These are phyloP conservation scores for Borovskyia barvae DNA, from an alignment of 208 protist species.

Conservation along the genomic window DNA sequence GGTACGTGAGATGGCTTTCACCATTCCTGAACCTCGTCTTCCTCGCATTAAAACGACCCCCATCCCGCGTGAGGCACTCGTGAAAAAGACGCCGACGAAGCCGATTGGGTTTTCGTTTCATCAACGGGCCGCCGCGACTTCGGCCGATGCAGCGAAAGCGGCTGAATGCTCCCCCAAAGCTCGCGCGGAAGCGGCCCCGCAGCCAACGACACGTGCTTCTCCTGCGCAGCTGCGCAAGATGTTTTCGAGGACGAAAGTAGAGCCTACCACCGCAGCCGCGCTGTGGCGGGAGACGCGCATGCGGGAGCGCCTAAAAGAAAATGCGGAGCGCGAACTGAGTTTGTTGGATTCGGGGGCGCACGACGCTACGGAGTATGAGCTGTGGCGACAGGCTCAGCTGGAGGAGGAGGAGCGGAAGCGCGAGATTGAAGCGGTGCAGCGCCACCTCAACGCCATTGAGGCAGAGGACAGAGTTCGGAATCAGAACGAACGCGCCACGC, in stretches of 20 bases:
- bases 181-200: background rate
- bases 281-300: slow-evolving; percentile 60
- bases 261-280: slow-evolving; percentile 48
- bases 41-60: slow-evolving; percentile 27
- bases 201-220: slow-evolving; percentile 2
- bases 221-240: slow-evolving; percentile 25
- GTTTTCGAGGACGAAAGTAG: slow-evolving; percentile 29
- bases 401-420: slow-evolving; percentile 26
- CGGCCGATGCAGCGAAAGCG: background rate
- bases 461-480: slow-evolving; percentile 23
- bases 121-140: slow-evolving; percentile 2
- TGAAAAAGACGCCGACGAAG: slow-evolving; percentile 21
- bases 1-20: slow-evolving; percentile 73
- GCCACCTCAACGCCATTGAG: slow-evolving; percentile 42
- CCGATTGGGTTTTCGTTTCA: slow-evolving; percentile 38
- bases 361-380: slow-evolving; percentile 47
- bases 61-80: background rate
- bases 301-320: slow-evolving; percentile 35
- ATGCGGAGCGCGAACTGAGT: slow-evolving; percentile 31
- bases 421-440: slow-evolving; percentile 26
- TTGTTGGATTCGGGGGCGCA: slow-evolving; percentile 46
- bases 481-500: slow-evolving; percentile 15
- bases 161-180: background rate
- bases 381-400: slow-evolving; percentile 52
- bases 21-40: slow-evolving; percentile 60